Base-by-base conservation (phyloP, 768 basidiomycete species). In the Boletus edulis region DNA sequence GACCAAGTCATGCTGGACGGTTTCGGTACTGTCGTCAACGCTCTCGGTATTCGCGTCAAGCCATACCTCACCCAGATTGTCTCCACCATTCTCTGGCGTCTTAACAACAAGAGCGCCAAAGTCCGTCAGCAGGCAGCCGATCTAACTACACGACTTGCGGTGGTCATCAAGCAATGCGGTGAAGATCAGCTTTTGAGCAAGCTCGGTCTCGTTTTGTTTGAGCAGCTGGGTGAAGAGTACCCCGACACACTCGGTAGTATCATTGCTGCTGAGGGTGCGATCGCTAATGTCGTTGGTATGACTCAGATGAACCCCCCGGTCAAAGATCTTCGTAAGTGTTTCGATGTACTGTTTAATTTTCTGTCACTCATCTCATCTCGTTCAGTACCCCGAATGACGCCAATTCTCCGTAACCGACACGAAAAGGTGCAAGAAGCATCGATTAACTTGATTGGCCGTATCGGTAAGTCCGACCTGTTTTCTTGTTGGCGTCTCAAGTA, bases 231-330 rank as follows among this genome's bases (percentile, higher is more conserved):
- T 70, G 96, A 98, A 76, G 97, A 99, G 76, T 99, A 98, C 67
- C 97, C 97, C 15, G 97, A 99, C 72, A 98, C 97, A 1, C 82
- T 99, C 34, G 97, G 97, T 69, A 98, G 96, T 77, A 96, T 99
- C 73, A 99, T 98, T 72, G 95, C 96, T 46, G 97, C 97, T 42
- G 93, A 94, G 66, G 96, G 94, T 59, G 97, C 97, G 46, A 98
- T 99, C 65, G 97, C 97, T 61, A 98, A 98, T 64, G 97, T 98
- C 47, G 97, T 99, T 59, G 97, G 97, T 74, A 99, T 98, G 97
- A 97, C 97, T 11, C 94, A 98, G 72, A 99, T 99, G 97, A 98
- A 97, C 70, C 97, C 97, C 14, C 97, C 97, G 0, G 95, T 99
- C 27, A 99, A 99, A 73, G 97, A 99, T 81, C 85, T 99, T 54